Evolutionary conservation across 2,329 filamentous ascomycete species (phyloP).

Genomic region (Ceratocystis alfenasii): DNA sequence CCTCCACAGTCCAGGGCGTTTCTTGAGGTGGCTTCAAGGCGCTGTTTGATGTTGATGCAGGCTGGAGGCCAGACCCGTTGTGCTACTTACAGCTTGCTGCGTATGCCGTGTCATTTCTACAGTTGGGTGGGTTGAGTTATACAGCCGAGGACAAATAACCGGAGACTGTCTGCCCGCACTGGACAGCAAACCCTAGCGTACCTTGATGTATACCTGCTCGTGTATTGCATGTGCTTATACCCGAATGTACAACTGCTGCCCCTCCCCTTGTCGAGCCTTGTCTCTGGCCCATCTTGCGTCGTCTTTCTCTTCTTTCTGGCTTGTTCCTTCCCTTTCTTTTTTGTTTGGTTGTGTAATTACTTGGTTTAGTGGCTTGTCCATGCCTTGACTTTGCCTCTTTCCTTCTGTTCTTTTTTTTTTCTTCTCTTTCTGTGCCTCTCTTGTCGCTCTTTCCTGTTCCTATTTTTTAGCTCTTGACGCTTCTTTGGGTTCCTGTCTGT

Average conservation of each 20-base stretch:
- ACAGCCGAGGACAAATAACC: too few species aligned
- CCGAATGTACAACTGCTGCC: neutral
- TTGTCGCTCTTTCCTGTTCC: neutral
- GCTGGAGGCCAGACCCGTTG: neutral
- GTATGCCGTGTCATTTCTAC: too few species aligned
- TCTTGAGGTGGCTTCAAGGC: neutral
- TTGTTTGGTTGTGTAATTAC: neutral
- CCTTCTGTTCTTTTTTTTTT: neutral
- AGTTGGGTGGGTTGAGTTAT: too few species aligned
- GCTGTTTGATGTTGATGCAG: conserved; percentile 11
- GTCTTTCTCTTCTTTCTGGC: neutral
- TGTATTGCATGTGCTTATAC: too few species aligned
- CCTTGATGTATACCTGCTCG: too few species aligned
- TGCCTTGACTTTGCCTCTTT: neutral
- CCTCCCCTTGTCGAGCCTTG: neutral
- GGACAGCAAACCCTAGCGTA: too few species aligned
- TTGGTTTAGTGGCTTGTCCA: neutral
- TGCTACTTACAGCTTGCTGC: too few species aligned
- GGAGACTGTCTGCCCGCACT: too few species aligned
- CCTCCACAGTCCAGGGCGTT: neutral
- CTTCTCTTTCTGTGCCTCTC: conserved; percentile 11
- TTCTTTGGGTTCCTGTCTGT: conserved; percentile 2
- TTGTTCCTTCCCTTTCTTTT: neutral
- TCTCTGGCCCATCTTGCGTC: neutral
- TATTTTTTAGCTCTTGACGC: neutral